Conservation (phyloP, 2,329 filamentous ascomycete genomes). For the Claviceps paspali region DNA sequence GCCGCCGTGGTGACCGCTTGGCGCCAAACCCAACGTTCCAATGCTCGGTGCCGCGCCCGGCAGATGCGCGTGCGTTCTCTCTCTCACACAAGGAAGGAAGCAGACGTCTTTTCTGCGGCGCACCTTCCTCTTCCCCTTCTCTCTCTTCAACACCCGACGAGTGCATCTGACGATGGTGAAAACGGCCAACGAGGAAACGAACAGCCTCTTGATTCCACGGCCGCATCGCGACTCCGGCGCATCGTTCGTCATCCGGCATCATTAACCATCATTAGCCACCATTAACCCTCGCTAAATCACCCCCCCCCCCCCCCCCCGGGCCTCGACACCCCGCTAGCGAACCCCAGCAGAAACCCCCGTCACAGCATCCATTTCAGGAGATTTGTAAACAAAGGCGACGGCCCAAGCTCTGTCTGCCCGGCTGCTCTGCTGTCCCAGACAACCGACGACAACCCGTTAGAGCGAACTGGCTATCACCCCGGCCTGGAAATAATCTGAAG, state of each 20-base stretch:
- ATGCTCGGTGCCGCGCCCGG: neutral
- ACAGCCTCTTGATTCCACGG: neutral
- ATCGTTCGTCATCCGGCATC: neutral
- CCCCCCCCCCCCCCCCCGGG: neutral
- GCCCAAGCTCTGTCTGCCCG: slow-evolving; percentile 15
- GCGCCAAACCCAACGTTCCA: slow-evolving; percentile 1
- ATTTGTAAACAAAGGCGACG: slow-evolving; percentile 25
- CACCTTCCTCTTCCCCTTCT: neutral
- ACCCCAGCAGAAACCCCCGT: slow-evolving; percentile 7
- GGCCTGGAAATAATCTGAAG: slow-evolving; percentile 1
- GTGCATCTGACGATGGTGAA: slow-evolving; percentile 10
- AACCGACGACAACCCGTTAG: slow-evolving; percentile 12
- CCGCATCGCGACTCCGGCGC: slow-evolving; percentile 6
- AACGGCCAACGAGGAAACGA: slow-evolving; percentile 7
- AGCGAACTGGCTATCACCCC: slow-evolving; percentile 4
- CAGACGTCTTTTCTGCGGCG: no score
- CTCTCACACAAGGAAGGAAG: no score
- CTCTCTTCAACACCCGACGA: slow-evolving; percentile 7
- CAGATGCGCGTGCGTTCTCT: no score
- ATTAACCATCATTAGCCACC: no score
- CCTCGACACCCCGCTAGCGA: slow-evolving; percentile 4
- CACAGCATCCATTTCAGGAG: slow-evolving; percentile 22
- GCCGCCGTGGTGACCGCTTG: neutral
- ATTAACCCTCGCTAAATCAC: no score
- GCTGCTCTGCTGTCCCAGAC: slow-evolving; percentile 22